Evolutionary conservation across 345 rosid genomes (phyloP).

Genomic region (Citropsis articulata): DNA sequence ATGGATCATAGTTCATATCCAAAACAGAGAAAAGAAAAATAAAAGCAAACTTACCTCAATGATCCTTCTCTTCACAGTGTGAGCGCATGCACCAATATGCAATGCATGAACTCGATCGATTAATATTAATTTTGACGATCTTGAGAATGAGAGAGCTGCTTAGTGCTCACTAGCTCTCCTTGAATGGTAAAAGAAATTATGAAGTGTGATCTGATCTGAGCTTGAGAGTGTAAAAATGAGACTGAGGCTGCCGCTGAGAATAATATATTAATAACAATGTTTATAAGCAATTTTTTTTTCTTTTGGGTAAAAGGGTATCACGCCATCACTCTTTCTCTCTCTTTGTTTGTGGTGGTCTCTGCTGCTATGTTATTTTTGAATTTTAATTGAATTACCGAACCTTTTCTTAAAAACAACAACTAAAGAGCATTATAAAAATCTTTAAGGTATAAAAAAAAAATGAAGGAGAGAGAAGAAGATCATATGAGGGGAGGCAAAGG

Average conservation of each 20-base stretch:
- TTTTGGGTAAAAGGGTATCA: neutral
- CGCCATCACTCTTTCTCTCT: neutral
- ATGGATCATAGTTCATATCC: neutral
- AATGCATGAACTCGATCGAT: no score
- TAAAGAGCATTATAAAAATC: slow-evolving; percentile 6
- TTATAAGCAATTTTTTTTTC: neutral
- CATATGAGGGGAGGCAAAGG: slow-evolving; percentile 7
- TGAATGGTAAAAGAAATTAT: neutral
- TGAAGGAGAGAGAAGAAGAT: slow-evolving; percentile 1
- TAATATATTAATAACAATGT: no score
- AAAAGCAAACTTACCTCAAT: neutral
- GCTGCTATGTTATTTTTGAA: neutral
- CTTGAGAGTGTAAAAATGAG: neutral
- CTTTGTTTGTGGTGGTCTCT: slow-evolving; percentile 10
- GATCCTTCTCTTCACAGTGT: neutral
- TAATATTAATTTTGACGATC: neutral
- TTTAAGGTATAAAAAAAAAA: neutral
- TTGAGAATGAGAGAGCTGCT: neutral
- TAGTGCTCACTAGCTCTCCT: neutral
- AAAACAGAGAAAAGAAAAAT: neutral
- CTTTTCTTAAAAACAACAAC: slow-evolving; percentile 19
- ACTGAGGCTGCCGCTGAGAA: neutral
- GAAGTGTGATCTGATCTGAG: slow-evolving; percentile 10
- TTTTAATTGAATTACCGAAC: neutral
- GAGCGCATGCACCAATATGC: neutral